Percentiles rank a stretch among this genome's conserved stretches.
phyloP scores from a whole-genome alignment of 148 eudicot genomes.

The Rhododendron vialii region DNA sequence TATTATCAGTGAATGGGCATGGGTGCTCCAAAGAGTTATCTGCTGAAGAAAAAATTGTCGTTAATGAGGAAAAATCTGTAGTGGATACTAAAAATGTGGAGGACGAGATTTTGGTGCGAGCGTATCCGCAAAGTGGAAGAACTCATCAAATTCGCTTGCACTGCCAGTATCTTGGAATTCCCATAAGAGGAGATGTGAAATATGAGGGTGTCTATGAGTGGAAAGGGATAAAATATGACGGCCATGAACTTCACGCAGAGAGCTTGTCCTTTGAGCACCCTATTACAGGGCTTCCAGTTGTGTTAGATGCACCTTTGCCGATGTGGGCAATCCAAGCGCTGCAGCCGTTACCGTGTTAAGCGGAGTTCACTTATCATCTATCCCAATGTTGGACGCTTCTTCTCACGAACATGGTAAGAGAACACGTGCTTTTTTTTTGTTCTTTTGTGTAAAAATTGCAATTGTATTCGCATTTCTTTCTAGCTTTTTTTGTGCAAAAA shows the following conservation, averaged over 20 bases:
- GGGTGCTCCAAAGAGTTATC: constrained; percentile 18
- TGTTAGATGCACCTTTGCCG: constrained; percentile 69
- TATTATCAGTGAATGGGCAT: constrained; percentile 56
- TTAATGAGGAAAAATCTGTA: constrained; percentile 60
- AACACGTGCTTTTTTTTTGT: background rate
- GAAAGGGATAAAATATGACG: constrained; percentile 61
- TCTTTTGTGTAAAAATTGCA: background rate
- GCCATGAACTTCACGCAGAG: constrained; percentile 89
- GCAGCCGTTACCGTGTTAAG: constrained; percentile 9
- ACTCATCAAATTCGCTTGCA: constrained; percentile 97
- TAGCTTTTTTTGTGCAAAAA: background rate
- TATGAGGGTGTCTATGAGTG: constrained; percentile 85
- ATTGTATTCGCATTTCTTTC: background rate
- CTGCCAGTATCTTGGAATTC: constrained; percentile 86
- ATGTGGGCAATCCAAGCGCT: constrained; percentile 59
- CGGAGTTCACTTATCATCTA: background rate
- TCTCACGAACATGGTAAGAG: background rate
- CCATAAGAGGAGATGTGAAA: constrained; percentile 89
- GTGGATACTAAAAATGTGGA: constrained; percentile 17
- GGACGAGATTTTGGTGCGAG: constrained; percentile 74
- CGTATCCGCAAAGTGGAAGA: constrained; percentile 85
- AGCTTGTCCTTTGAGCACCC: constrained; percentile 85
- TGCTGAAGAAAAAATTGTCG: constrained; percentile 27
- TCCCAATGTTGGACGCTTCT: background rate
- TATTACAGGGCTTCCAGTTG: constrained; percentile 56